Evolutionary conservation across 2,329 filamentous ascomycete species (phyloP).

Genomic region (Colletotrichum falcatum): DNA sequence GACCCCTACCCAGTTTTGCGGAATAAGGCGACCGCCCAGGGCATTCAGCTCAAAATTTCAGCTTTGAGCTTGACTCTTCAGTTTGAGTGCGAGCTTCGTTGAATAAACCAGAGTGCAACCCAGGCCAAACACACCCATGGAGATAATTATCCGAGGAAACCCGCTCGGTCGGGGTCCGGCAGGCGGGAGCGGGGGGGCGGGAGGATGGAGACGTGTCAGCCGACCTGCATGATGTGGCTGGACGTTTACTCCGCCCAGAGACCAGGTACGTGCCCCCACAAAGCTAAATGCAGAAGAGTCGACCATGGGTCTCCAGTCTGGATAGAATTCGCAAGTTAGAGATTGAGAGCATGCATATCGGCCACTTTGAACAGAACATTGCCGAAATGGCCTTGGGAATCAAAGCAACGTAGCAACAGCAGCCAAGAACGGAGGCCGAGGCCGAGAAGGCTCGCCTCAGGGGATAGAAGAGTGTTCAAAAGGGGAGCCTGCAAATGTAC

Average conservation of each 20-base stretch:
- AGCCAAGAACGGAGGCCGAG: not conserved
- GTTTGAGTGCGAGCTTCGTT: not conserved
- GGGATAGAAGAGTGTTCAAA: not conserved
- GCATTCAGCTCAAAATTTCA: not conserved
- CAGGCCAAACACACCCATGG: not conserved
- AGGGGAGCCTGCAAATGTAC: not conserved
- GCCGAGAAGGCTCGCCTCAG: not conserved
- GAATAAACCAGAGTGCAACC: not conserved
- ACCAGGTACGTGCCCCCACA: not conserved
- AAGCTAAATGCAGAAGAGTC: not conserved
- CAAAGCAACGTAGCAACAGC: not conserved
- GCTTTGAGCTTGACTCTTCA: not conserved
- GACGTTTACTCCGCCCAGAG: not conserved
- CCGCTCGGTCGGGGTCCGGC: conserved; percentile 16
- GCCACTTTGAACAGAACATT: not conserved
- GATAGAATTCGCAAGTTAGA: not conserved
- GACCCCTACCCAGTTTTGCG: not conserved
- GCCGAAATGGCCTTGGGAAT: not conserved
- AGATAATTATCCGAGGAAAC: conserved; percentile 13
- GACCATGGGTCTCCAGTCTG: conserved; percentile 9
- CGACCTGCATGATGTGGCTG: conserved; percentile 21
- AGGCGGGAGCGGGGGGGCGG: not conserved
- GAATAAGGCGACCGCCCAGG: not conserved
- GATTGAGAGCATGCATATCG: not conserved
- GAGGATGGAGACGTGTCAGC: not conserved